phyloP scores from a whole-genome alignment of 768 basidiomycete species.

The Lactifluus pinguis region DNA sequence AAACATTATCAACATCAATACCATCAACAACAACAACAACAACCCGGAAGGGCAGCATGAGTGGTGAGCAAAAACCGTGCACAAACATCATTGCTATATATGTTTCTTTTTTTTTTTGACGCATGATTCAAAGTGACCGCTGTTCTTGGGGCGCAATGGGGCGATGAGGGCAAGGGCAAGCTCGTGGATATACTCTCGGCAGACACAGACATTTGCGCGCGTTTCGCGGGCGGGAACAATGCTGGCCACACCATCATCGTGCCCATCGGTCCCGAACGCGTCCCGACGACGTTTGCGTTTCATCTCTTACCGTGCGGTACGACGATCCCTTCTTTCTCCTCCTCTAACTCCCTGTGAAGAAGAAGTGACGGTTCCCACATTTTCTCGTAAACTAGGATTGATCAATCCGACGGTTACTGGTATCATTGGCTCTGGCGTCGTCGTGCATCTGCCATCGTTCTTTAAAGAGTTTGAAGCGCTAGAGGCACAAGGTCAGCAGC shows the following conservation, averaged over 20 bases:
- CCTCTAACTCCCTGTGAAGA: no score
- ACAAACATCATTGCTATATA: neutral
- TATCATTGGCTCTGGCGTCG: conserved; percentile 91
- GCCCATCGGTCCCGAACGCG: conserved; percentile 54
- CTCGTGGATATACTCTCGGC: conserved; percentile 93
- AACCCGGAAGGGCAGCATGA: neutral
- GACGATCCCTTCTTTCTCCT: no score
- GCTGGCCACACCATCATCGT: conserved; percentile 98
- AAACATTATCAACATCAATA: neutral
- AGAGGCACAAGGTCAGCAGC: conserved; percentile 65
- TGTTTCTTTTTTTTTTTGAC: neutral
- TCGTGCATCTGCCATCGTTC: conserved; percentile 91
- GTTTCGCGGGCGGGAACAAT: conserved; percentile 98
- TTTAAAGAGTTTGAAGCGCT: conserved; percentile 87
- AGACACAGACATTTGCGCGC: conserved; percentile 83
- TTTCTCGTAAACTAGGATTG: conserved; percentile 44
- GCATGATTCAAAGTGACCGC: conserved; percentile 40
- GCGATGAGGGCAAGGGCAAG: conserved; percentile 92
- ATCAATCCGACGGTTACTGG: conserved; percentile 81
- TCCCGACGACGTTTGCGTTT: conserved; percentile 85
- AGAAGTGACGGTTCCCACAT: neutral
- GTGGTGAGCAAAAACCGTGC: neutral
- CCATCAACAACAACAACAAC: no score
- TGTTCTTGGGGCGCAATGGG: conserved; percentile 86
- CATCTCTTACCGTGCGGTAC: conserved; percentile 89